phyloP scores from a whole-genome alignment of 78 protist genomes.

The Emiliania huxleyi region DNA sequence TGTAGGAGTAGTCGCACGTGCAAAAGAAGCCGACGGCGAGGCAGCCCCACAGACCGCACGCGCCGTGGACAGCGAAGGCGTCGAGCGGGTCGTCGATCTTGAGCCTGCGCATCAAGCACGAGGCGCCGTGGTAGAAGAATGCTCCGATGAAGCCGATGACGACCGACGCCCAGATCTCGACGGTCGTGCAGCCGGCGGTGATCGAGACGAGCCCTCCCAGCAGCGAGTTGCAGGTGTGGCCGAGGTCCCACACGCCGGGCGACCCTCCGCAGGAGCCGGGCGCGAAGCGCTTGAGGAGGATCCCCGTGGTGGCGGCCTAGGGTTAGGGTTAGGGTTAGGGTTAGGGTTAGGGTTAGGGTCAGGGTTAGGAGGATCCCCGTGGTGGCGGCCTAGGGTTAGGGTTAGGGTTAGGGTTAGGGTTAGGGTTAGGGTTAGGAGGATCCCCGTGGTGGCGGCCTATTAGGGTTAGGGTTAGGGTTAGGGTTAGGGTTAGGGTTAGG shows the following conservation, averaged over 20 bases:
- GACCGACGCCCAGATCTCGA: constrained; percentile 46
- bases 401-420: constrained; percentile 34
- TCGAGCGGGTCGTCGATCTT: constrained; percentile 83
- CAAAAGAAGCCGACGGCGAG: too few relatives aligned
- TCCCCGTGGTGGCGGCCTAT: neutral
- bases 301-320: neutral
- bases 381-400: too few relatives aligned
- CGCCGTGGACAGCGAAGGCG: constrained; percentile 55
- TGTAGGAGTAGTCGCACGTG: too few relatives aligned
- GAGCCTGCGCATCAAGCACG: neutral
- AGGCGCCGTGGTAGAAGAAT: neutral
- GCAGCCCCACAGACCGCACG: too few relatives aligned
- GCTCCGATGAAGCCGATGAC: constrained; percentile 47
- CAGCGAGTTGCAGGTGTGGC: constrained; percentile 11
- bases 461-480: too few relatives aligned
- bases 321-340: too few relatives aligned
- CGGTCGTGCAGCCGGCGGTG: constrained; percentile 49
- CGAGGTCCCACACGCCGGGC: constrained; percentile 35
- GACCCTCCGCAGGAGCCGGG: too few relatives aligned
- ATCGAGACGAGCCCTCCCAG: constrained; percentile 57
- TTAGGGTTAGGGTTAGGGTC: too few relatives aligned
- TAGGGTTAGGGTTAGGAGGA: neutral
- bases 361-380: too few relatives aligned
- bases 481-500: too few relatives aligned
- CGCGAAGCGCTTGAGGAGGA: too few relatives aligned